A percentile compares a stretch with the other conserved stretches of the same genome.
Conservation (phyloP, 2,329 filamentous ascomycete species). For the Sclerotinia spermophila region DNA sequence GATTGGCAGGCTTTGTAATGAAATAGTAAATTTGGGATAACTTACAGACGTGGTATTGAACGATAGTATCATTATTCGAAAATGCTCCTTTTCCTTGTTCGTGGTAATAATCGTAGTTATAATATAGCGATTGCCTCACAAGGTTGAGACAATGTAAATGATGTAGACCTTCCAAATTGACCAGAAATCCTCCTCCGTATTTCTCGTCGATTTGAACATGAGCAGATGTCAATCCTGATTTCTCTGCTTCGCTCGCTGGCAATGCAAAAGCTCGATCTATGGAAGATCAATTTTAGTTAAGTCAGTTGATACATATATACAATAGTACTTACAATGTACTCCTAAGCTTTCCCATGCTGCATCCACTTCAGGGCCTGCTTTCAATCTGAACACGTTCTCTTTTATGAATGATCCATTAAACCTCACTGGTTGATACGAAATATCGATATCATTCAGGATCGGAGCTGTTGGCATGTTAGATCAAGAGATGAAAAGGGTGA, state of each 20-base stretch:
- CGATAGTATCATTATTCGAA: constrained; percentile 46
- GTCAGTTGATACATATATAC: neutral
- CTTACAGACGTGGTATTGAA: constrained; percentile 50
- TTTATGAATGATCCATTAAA: constrained; percentile 54
- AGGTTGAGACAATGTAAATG: constrained; percentile 53
- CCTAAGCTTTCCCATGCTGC: constrained; percentile 50
- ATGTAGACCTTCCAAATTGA: constrained; percentile 47
- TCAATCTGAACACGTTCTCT: constrained; percentile 48
- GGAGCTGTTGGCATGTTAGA: constrained; percentile 32
- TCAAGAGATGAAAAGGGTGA: neutral
- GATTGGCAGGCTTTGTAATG: neutral
- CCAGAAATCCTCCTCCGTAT: constrained; percentile 51
- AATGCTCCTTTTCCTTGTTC: constrained; percentile 45
- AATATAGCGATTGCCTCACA: constrained; percentile 49
- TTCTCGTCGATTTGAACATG: constrained; percentile 50
- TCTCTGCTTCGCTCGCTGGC: constrained; percentile 40
- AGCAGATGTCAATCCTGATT: constrained; percentile 43
- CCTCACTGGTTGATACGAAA: constrained; percentile 41
- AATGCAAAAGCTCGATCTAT: constrained; percentile 40
- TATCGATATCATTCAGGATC: constrained; percentile 40
- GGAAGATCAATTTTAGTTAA: neutral
- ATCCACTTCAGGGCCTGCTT: constrained; percentile 48
- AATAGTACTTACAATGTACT: constrained; percentile 43
- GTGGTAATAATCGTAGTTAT: constrained; percentile 52
- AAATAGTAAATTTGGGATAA: constrained; percentile 20